Evolutionary conservation across 371 early-diverging fungal species (phyloP).

Genomic region (Lichtheimia corymbifera): DNA sequence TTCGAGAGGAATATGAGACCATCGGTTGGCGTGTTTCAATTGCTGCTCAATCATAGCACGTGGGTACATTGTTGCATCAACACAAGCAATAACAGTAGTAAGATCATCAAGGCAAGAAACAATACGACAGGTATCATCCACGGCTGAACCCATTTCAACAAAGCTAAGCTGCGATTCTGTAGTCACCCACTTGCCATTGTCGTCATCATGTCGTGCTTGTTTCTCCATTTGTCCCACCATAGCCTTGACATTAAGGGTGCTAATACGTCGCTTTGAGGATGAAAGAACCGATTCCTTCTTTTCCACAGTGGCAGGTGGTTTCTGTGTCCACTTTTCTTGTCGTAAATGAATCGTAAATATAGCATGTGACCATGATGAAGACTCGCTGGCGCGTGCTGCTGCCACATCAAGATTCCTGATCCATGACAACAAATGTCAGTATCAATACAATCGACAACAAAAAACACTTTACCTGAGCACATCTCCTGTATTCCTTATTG

Average conservation of each 20-base stretch:
- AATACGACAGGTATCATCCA: no score
- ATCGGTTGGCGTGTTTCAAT: no score
- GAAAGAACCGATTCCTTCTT: not conserved
- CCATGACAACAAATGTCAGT: not conserved
- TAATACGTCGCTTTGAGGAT: conserved; percentile 13
- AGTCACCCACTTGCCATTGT: conserved; percentile 38
- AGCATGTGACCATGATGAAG: conserved; percentile 84
- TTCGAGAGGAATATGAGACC: no score
- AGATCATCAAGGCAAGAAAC: no score
- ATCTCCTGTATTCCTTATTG: conserved; percentile 35
- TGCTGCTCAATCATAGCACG: no score
- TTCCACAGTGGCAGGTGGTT: not conserved
- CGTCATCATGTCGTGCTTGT: conserved; percentile 18
- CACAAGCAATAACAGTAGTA: no score
- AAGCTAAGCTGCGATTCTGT: conserved; percentile 88
- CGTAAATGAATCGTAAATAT: conserved; percentile 82
- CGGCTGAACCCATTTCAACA: conserved; percentile 75
- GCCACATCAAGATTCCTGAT: no score
- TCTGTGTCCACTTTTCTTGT: conserved; percentile 51
- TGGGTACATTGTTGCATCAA: no score
- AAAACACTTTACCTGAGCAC: conserved; percentile 2
- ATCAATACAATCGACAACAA: not conserved
- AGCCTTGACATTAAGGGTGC: conserved; percentile 20
- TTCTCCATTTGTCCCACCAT: conserved; percentile 31
- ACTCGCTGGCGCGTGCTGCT: not conserved